Base-by-base conservation (phyloP, 225 moss, liverwort and hornwort species). In the Pseudisothecium myosuroides region DNA sequence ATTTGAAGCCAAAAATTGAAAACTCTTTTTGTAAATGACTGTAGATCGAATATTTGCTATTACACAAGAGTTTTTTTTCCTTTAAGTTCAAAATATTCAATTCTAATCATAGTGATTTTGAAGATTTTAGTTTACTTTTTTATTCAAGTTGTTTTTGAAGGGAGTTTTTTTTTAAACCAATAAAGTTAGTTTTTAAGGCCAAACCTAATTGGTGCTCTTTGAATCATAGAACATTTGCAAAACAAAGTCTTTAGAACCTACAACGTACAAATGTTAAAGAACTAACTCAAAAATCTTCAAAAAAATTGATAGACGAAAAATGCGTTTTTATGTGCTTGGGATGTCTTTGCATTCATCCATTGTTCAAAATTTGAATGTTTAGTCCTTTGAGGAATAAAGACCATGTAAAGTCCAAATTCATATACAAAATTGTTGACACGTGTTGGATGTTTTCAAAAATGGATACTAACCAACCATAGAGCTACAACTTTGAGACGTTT, bases 401-500 rank as follows among this genome's bases (percentile, higher is more conserved):
- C 43, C 9, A 72, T 16, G 16, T 1, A 3, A 43, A 43, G 9
- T 43, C 27, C 16, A 72, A 27, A 73, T 28, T 73, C 17, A 9
- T 73, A 17, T 17, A 16, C 27, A 73, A 28, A 6, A 28, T 28
- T 45, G 3, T 16, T 73, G 73, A 73, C 0, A 0, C 29, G 10
- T 28, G 3, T 10, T 28, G 10, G 9, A 41, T 72, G 26, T 41
- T 15, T 4, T 43, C 16, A 13, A 26, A 15, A 27, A 43, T 16
- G 0, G 5, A 27, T 45, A 74, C 29, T 74, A 29, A 74, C 17
- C 1, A 74, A 1, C 2, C 0, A 1, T 1, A 29, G 11, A 3
- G 18, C 6, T 47, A 18, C 49, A 31, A 19, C 49, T 17, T 74
- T 74, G 11, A 74, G 1, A 31, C 2, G 1, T 31, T 47, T 18